Evolutionary conservation across 805 yeast genomes (phyloP), one percentile per base, ranked within the genome.

Genomic region (Wilhelminamyces savonicus): DNA sequence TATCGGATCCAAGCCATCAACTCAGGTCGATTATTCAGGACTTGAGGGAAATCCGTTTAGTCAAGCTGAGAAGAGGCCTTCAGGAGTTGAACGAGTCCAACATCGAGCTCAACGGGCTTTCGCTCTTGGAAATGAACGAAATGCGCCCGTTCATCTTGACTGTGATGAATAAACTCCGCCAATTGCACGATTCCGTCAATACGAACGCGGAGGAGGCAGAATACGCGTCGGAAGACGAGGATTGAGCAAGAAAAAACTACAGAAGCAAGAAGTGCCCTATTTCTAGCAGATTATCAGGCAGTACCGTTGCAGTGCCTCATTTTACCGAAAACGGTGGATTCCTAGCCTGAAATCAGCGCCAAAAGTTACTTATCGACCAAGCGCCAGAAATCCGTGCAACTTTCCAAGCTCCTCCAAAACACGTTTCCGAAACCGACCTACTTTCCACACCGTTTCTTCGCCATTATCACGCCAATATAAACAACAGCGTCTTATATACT

Each of bases 71-170:
- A 30, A 76, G 77, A 33, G 97, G 97, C 47, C 59, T 90, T 26
- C 61, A 67, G 27, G 79, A 78, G 39, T 59, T 90, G 37, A 90
- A 90, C 57, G 94, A 83, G 39, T 74, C 82, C 13, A 85, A 88
- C 56, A 66, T 90, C 36, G 85, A 78, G 48, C 62, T 90, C 52
- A 90, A 87, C 43, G 86, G 92, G 13, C 53, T 92, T 30, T 82
- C 94, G 2, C 52, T 80, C 23, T 52, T 87, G 69, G 98, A 90
- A 52, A 79, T 92, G 38, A 88, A 87, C 52, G 96, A 86, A 50
- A 59, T 88, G 30, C 61, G 96, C 39, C 94, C 96, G 2, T 82
- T 86, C 46, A 76, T 87, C 20, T 62, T 76, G n/a, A 61, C 64
- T 10, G 81, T 84, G 1, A 90, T 92, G 97, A 78, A 78, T 35